These are phyloP conservation scores for Pythium scleroteichum DNA, from an alignment of 352 stramenopile genomes.

Conservation along the genomic window DNA sequence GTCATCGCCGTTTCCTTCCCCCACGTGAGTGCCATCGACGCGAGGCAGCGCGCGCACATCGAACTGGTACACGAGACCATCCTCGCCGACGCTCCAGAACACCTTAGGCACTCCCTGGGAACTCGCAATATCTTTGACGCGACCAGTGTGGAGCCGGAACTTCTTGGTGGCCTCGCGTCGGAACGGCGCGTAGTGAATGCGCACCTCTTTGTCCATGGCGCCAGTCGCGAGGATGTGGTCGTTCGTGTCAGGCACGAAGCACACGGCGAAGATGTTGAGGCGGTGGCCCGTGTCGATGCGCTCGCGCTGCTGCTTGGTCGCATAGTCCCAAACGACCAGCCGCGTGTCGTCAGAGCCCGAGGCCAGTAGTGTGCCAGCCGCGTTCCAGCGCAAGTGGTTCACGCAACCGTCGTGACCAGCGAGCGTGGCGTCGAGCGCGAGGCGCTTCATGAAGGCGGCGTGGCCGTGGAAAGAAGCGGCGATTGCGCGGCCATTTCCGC, in stretches of 20 bases:
- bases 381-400: slow-evolving; percentile 87
- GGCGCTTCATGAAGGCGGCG: slow-evolving; percentile 52
- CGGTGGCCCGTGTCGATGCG: slow-evolving; percentile 74
- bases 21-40: slow-evolving; percentile 26
- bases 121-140: slow-evolving; percentile 82
- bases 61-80: slow-evolving; percentile 85
- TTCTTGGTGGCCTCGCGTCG: slow-evolving; percentile 54
- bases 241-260: slow-evolving; percentile 81
- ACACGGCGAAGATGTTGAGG: slow-evolving; percentile 88
- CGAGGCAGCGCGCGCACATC: slow-evolving; percentile 64
- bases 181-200: slow-evolving; percentile 86
- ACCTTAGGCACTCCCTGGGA: slow-evolving; percentile 68
- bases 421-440: slow-evolving; percentile 58
- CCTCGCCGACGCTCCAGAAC: slow-evolving; percentile 87
- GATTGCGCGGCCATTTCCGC: slow-evolving; percentile 47
- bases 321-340: slow-evolving; percentile 83
- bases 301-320: slow-evolving; percentile 43
- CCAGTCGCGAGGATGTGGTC: slow-evolving; percentile 78
- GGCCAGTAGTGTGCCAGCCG: slow-evolving; percentile 56
- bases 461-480: slow-evolving; percentile 55
- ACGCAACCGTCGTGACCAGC: slow-evolving; percentile 73
- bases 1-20: slow-evolving; percentile 20
- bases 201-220: slow-evolving; percentile 85
- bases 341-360: slow-evolving; percentile 86
- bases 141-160: slow-evolving; percentile 68